Base-by-base conservation (phyloP, 441 rosid species). In the Kokia cookei region DNA sequence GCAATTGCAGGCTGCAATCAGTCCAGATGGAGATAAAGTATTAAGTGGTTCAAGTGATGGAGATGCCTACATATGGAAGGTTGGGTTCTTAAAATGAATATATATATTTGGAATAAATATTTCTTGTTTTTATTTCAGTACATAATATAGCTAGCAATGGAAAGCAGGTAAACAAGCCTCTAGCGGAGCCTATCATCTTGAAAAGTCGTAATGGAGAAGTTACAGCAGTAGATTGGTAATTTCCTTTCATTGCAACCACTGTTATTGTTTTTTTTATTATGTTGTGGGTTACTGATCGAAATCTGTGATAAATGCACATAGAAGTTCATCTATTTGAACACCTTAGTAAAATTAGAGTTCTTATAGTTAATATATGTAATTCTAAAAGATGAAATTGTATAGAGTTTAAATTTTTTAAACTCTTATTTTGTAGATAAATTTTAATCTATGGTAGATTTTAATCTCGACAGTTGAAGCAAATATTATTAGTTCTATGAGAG, bases 1-100 rank as follows among this genome's bases (percentile, higher is more conserved):
- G 76, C 42, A 59, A 40, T 47, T 87, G 73, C 89, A 93, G 99
- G 84, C 97, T 15, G 85, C 82, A 74, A 96, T 96, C 75, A 92
- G 97, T 86, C 96, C 97, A 61, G 93, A 93, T 85, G 97, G 88
- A 14, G 81, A 84, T 81, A 80, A 87, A 57, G 71, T 91, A 80
- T 83, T 92, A 75, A 89, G 97, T 57, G 98, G 99, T 69, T 96
- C 97, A 51, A 92, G 98, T 62, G 88, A 96, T 74, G 92, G 97
- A 72, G 84, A 87, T 64, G 96, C 90, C 74, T 88, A 87, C 82
- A 68, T 92, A 73, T 92, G 97, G 98, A 92, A 93, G 98, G 98
- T 93, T 29, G 24, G 75, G 24, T 69, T 80, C 69, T 29, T 8
- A 53, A 4, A 24, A 72, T 26, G 1, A 42, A 10, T 1, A 32